These are phyloP conservation scores for Colletotrichum destructivum DNA, from an alignment of 2,329 filamentous ascomycete species.

Conservation along the genomic window DNA sequence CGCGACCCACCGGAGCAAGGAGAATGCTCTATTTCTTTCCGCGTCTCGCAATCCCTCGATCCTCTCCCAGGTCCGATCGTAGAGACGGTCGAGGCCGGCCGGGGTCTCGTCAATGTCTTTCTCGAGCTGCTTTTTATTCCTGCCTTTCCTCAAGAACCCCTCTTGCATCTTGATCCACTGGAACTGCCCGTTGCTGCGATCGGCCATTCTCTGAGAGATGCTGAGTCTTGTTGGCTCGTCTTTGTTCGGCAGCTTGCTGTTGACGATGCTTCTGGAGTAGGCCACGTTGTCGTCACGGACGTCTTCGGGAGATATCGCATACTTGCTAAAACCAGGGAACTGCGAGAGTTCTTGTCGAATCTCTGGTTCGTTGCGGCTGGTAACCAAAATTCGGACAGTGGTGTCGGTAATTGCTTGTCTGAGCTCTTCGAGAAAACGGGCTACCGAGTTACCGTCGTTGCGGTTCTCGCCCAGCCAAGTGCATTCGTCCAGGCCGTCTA, in stretches of 20 bases:
- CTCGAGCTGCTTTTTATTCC: slow-evolving; percentile 50
- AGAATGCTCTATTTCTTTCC: slow-evolving; percentile 46
- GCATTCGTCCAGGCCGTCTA: slow-evolving; percentile 56
- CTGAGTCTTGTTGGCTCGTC: slow-evolving; percentile 32
- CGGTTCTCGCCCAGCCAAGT: not conserved
- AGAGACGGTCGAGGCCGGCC: slow-evolving; percentile 47
- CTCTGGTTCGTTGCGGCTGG: slow-evolving; percentile 47
- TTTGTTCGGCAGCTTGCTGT: slow-evolving; percentile 50
- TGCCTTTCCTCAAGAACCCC: slow-evolving; percentile 44
- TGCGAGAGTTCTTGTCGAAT: slow-evolving; percentile 44
- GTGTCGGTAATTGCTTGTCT: slow-evolving; percentile 20
- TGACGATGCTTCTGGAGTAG: slow-evolving; percentile 48
- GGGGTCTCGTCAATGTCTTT: slow-evolving; percentile 48
- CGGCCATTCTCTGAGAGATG: slow-evolving; percentile 47
- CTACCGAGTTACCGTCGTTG: slow-evolving; percentile 8
- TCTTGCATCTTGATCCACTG: slow-evolving; percentile 52
- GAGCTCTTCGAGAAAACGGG: slow-evolving; percentile 43
- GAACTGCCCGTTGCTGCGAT: slow-evolving; percentile 53
- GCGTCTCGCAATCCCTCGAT: slow-evolving; percentile 39
- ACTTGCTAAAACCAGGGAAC: slow-evolving; percentile 21
- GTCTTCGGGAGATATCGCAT: slow-evolving; percentile 43
- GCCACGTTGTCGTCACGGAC: slow-evolving; percentile 45
- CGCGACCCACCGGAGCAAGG: slow-evolving; percentile 50
- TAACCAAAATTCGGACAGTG: slow-evolving; percentile 44
- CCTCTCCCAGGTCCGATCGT: slow-evolving; percentile 50